Evolutionary conservation across 495 filamentous ascomycete species (phyloP), one percentile per base, ranked within the genome.

Genomic region (Oidiodendron maius): DNA sequence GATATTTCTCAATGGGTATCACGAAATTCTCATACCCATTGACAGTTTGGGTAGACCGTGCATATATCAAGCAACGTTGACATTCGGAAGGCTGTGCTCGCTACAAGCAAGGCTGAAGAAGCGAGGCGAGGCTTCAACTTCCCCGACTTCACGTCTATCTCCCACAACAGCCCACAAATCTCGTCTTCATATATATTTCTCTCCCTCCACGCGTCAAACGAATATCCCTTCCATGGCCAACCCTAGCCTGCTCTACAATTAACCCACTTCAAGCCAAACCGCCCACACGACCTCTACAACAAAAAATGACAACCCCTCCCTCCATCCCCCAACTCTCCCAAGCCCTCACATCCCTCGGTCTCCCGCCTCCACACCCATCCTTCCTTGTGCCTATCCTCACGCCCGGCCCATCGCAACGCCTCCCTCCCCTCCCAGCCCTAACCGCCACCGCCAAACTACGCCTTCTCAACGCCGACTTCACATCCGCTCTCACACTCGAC

Each of bases 361-460:
- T 55, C 61, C 36, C 56, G 50, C 35, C 43, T 34, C 50, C 72
- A 55, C 60, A 56, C 68, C 39, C 57, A 2, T 12, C 32, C 11
- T 57, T 53, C 38, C 40, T 56, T 18, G 15, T 23, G 1, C 48
- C 51, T n/a, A 61, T 50, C 60, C 68, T 67, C 65, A 53, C 64
- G 39, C 21, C 63, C 51, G 23, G 38, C 16, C 20, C 16, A 61
- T 62, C 16, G 51, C 74, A 52, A 78, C 32, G 30, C 1, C 17
- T 77, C 4, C 78, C 82, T 1, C 84, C 91, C 4, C 61, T 89
- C 20, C 73, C 81, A 12, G 81, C 85, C 11, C 74, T 96, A 15
- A 70, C 82, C 42, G 82, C 87, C 38, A 94, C 91, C 13, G 85
- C 89, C 13, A 76, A 85, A 35, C 84, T 86, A 61, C 91, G 91